Base-by-base conservation (phyloP, 179 eudicot genomes). In the Beta corolliflora region DNA sequence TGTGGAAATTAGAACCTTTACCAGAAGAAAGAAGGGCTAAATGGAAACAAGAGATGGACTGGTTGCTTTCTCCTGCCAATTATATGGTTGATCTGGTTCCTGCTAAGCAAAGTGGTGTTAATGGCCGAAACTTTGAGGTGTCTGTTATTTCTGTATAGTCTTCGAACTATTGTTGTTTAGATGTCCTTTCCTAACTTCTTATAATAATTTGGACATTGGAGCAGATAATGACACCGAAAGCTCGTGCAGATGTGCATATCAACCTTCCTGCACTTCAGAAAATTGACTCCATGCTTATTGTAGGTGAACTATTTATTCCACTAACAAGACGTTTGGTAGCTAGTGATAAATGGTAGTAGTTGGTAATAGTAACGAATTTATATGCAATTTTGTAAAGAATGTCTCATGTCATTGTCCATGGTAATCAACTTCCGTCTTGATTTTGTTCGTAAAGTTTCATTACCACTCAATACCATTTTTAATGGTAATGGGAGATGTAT, bases 161-260 rank as follows among this genome's bases (percentile, higher is more conserved):
- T 78, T 25, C 61, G n/a, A 45, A 12, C 50, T 44, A 8, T 31
- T 7, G 7, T 25, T 54, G 3, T 46, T 15, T 48, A 11, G 11
- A 23, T 29, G 21, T 36, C 67, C 45, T 36, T 80, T 75, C 71
- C 71, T 77, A 65, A 55, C 5, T 5, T 77, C 9, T 68, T 50
- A 41, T 18, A 50, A 31, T 15, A 12, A 0, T n/a, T 50, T 71
- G 78, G 25, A 55, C 48, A 3, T 41, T 80, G 29, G 74, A 65
- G 16, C 93, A 97, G 98, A 92, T 97, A 78, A 97, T 97, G 99
- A 92, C 93, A 64, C 97, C 97, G 70, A 93, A 91, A 88, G 95
- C 94, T 84, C 98, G 99, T 81, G 86, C 89, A 45, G 99, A 97
- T 80, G 80, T 97, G 71, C 91, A 90, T 79, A 82, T 92, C 85